Conservation (phyloP, 2,329 filamentous ascomycete genomes). For the Botrytis byssoidea region DNA sequence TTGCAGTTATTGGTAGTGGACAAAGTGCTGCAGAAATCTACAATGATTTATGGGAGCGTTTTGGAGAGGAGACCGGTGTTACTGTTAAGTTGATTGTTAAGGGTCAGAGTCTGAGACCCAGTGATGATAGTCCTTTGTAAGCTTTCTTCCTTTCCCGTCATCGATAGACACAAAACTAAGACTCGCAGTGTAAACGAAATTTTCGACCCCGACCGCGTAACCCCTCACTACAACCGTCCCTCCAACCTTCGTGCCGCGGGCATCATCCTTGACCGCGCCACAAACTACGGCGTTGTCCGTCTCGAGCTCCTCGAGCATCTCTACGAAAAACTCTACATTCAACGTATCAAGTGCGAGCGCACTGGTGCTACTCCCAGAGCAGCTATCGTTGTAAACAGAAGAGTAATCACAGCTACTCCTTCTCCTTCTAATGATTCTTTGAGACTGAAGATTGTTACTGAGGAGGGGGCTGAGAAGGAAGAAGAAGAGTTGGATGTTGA, state of each 20-base stretch:
- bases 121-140: conserved; percentile 94
- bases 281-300: conserved; percentile 93
- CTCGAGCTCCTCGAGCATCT: conserved; percentile 86
- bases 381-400: conserved; percentile 69
- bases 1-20: conserved; percentile 84
- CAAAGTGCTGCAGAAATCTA: conserved; percentile 97
- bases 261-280: conserved; percentile 71
- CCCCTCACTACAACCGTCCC: conserved; percentile 69
- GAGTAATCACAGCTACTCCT: conserved; percentile 46
- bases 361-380: conserved; percentile 78
- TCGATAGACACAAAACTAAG: conserved; percentile 17
- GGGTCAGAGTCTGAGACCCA: conserved; percentile 78
- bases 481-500: conserved; percentile 60
- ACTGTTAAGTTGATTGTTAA: conserved; percentile 77
- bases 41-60: conserved; percentile 77
- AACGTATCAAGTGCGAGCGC: conserved; percentile 61
- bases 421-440: conserved; percentile 24
- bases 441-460: conserved; percentile 42
- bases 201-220: conserved; percentile 85
- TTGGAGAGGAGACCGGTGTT: conserved; percentile 69
- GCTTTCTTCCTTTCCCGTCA: conserved; percentile 39
- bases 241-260: conserved; percentile 56
- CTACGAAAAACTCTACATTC: conserved; percentile 84
- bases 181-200: conserved; percentile 82
- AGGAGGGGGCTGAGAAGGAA: conserved; percentile 39